A percentile compares a stretch with the other conserved stretches of the same genome.
These are phyloP conservation scores for Inga leiocalycina DNA, from an alignment of 306 rosid genomes.

Conservation along the genomic window DNA sequence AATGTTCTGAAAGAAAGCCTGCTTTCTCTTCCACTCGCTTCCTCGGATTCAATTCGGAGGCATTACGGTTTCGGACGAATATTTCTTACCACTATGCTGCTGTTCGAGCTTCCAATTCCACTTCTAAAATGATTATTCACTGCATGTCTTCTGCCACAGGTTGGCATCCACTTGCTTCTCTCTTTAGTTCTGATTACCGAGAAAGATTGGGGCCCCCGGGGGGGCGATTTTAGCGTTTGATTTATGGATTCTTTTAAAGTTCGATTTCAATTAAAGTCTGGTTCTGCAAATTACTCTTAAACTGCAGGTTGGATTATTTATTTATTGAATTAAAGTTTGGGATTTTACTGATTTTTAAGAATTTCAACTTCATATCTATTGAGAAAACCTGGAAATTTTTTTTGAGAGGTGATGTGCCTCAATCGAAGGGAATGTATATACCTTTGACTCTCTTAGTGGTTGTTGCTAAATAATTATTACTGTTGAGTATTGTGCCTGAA, in stretches of 20 bases:
- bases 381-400: background rate
- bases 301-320: background rate
- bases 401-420: constrained; percentile 11
- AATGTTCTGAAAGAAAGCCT: constrained; percentile 56
- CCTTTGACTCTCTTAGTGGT: too few relatives aligned
- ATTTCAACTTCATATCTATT: constrained; percentile 13
- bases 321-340: background rate
- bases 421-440: background rate
- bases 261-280: background rate
- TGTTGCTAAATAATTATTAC: too few relatives aligned
- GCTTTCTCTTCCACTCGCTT: constrained; percentile 49
- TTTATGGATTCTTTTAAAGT: background rate
- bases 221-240: background rate
- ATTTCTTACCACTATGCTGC: constrained; percentile 41
- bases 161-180: constrained; percentile 27
- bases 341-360: background rate
- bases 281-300: constrained; percentile 7
- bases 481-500: too few relatives aligned
- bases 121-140: constrained; percentile 59
- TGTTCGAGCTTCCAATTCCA: constrained; percentile 47
- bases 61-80: constrained; percentile 48
- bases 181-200: background rate
- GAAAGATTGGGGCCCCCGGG: background rate
- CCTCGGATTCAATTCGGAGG: constrained; percentile 50
- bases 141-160: constrained; percentile 72